A percentile compares a stretch with the other conserved stretches of the same genome.
These are phyloP conservation scores for Russula sp. DNA, from an alignment of 768 basidiomycete species.

Conservation along the genomic window DNA sequence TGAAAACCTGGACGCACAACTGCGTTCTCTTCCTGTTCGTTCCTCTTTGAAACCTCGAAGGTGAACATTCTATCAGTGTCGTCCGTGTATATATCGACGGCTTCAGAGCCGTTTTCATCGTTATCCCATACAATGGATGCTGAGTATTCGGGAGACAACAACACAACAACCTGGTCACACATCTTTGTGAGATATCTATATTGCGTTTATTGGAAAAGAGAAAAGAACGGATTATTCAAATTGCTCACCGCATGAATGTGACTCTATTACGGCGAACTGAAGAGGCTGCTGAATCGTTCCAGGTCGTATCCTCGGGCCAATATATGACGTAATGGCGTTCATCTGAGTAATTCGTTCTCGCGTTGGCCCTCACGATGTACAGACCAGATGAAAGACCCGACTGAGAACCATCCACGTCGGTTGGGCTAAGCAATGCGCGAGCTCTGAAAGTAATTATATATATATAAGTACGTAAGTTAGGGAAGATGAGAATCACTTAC, in stretches of 20 bases:
- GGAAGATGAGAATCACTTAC: conserved; percentile 38
- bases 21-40: conserved; percentile 54
- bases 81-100: conserved; percentile 41
- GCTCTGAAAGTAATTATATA: conserved; percentile 31
- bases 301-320: conserved; percentile 61
- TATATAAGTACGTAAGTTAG: no score
- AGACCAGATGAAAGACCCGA: conserved; percentile 50
- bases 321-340: conserved; percentile 48
- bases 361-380: conserved; percentile 40
- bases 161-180: conserved; percentile 52
- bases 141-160: conserved; percentile 52
- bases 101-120: conserved; percentile 31
- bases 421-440: conserved; percentile 26
- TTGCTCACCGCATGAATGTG: conserved; percentile 57
- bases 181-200: conserved; percentile 32
- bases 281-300: conserved; percentile 49
- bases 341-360: conserved; percentile 22
- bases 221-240: neutral
- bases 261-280: conserved; percentile 51
- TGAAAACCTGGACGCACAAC: conserved; percentile 45
- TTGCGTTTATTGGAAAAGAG: neutral
- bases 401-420: conserved; percentile 21
- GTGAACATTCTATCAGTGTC: conserved; percentile 49
- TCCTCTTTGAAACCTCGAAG: conserved; percentile 53
- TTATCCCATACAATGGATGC: conserved; percentile 46